Evolutionary conservation across 2,329 filamentous ascomycete species (phyloP), one percentile per base, ranked within the genome.

Genomic region (Hawksworthiomyces lignivorus): DNA sequence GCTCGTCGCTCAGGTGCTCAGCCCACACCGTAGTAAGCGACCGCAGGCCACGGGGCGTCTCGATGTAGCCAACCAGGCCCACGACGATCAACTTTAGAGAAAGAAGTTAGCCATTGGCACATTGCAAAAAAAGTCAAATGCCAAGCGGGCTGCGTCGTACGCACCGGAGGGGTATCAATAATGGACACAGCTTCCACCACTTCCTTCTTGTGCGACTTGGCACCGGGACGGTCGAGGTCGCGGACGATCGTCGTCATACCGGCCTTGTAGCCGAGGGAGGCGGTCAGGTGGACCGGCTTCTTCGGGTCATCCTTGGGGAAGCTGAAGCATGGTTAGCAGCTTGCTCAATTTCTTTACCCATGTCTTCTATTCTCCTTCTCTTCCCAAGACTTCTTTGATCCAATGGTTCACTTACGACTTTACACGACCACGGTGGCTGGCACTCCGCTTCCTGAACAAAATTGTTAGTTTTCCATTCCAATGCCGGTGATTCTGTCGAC

Each of bases 231-330:
- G 82, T 98, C 92, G 70, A 97, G 81, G 72, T 96, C 90, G 73
- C 92, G 90, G 69, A 98, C 92, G 72, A 97, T 92, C 63, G 92
- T 98, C 70, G 88, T 96, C 92, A 98, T 98, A 70, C 92, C 92
- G 68, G 92, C 92, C 87, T 98, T 98, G 84, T 98, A 98, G 69
- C 92, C 92, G 83, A 97, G 89, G 64, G 87, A 74, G 64, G 92
- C 92, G 54, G 92, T 98, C 63, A 98, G 82, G 80, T 98, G 92
- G 70, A 96, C 87, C 63, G 89, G 87, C 84, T 97, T 94, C 86
- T 97, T 97, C 65, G 88, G 77, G 80, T 98, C 89, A 86, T 98
- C 92, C 84, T 97, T 97, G 67, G 92, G 92, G 83, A 98, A 98
- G 73, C 87, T 64, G 59, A 44, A 50, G 48, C 48, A 43, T n/a